These are phyloP conservation scores for Santalum album DNA, from an alignment of 164 flowering plant species.

Conservation along the genomic window DNA sequence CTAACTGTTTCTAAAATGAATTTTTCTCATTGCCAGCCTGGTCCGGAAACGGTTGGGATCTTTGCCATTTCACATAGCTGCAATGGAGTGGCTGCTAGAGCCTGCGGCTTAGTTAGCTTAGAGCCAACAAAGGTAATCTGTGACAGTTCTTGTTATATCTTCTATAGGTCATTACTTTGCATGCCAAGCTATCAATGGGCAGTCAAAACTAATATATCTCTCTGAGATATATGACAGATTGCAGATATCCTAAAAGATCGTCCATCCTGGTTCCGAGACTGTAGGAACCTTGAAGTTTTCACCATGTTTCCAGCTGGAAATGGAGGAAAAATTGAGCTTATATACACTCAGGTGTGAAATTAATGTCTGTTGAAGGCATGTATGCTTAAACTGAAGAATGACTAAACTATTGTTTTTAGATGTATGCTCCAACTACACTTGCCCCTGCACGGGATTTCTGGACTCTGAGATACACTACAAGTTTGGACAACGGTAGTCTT, in stretches of 20 bases:
- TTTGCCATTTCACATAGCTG: slow-evolving; percentile 70
- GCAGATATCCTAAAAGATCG: slow-evolving; percentile 97
- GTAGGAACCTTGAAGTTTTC: slow-evolving; percentile 85
- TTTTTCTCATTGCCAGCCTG: slow-evolving; percentile 42
- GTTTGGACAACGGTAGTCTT: slow-evolving; percentile 78
- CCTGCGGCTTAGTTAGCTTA: slow-evolving; percentile 74
- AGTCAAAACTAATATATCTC: not conserved
- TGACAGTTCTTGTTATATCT: not conserved
- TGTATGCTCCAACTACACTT: slow-evolving; percentile 84
- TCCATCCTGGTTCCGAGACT: slow-evolving; percentile 92
- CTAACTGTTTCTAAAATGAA: too few species aligned
- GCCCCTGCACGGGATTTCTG: slow-evolving; percentile 96
- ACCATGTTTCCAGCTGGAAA: slow-evolving; percentile 82
- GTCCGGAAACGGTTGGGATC: slow-evolving; percentile 91
- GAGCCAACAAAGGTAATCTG: slow-evolving; percentile 59
- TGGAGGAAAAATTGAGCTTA: slow-evolving; percentile 84
- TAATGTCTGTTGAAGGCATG: not conserved
- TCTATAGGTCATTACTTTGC: not conserved
- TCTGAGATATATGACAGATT: slow-evolving; percentile 37
- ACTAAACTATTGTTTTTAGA: slow-evolving; percentile 28
- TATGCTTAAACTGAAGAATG: not conserved
- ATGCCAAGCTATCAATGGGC: not conserved
- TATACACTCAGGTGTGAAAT: slow-evolving; percentile 68
- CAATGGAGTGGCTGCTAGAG: slow-evolving; percentile 87
- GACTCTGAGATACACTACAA: slow-evolving; percentile 85